These are phyloP conservation scores for Claviceps humidiphila DNA, from an alignment of 2,329 filamentous ascomycete genomes.

Conservation along the genomic window DNA sequence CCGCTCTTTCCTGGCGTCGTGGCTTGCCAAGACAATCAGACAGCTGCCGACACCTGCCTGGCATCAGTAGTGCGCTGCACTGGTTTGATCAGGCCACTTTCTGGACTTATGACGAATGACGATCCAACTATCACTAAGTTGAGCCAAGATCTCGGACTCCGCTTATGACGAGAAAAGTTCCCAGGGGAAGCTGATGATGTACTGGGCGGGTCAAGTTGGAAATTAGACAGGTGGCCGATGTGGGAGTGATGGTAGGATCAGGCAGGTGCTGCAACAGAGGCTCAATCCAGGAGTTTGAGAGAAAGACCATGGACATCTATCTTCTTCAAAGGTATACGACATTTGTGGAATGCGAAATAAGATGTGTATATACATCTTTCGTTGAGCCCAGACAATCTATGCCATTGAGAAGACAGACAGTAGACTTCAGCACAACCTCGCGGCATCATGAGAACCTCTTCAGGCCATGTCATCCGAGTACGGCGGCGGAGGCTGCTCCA, in stretches of 20 bases:
- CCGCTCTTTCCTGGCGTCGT: background rate
- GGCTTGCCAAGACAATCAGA: background rate
- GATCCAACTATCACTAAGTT: background rate
- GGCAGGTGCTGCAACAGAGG: background rate
- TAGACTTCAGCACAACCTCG: background rate
- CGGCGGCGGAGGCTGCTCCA: slow-evolving; percentile 13
- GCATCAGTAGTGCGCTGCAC: background rate
- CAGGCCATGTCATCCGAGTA: slow-evolving; percentile 15
- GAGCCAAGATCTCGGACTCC: background rate
- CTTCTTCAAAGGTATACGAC: background rate
- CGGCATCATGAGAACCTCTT: background rate
- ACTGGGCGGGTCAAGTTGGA: background rate
- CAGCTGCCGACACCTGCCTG: background rate
- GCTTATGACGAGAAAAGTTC: background rate
- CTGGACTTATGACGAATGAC: background rate
- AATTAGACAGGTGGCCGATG: background rate
- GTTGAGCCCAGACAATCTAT: background rate
- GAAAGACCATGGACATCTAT: background rate
- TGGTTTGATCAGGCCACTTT: no score
- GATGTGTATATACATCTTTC: background rate
- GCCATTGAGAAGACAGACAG: background rate
- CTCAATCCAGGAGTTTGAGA: background rate
- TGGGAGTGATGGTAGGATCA: background rate
- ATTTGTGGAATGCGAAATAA: background rate
- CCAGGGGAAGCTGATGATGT: background rate